A percentile compares a stretch with the other conserved stretches of the same genome.
phyloP scores from a whole-genome alignment of 2,329 filamentous ascomycete genomes.

The Trichoderma sp. region DNA sequence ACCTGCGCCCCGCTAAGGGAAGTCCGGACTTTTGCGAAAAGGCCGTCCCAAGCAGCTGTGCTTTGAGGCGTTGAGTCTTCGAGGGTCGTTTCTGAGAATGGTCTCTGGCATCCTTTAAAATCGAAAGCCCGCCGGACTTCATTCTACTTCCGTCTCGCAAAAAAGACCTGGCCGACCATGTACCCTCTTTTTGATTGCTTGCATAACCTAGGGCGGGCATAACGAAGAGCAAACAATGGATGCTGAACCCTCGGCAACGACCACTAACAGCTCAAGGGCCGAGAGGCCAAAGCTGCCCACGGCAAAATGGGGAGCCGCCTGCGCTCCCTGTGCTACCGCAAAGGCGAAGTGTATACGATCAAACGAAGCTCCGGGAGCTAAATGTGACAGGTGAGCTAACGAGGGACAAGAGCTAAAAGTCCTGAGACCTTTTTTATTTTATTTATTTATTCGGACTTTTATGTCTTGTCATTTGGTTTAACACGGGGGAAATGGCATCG shows the following conservation, averaged over 20 bases:
- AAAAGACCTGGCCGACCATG: constrained; percentile 6
- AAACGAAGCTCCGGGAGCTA: constrained; percentile 36
- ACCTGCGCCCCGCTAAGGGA: neutral
- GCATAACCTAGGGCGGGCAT: constrained; percentile 9
- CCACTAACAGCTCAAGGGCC: constrained; percentile 12
- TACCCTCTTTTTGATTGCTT: constrained; percentile 18
- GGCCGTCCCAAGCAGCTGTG: constrained; percentile 9
- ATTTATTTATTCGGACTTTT: neutral
- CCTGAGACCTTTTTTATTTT: neutral
- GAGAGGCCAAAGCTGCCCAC: constrained; percentile 35
- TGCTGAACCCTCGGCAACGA: neutral
- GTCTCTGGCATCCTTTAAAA: neutral
- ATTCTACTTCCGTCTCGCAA: neutral
- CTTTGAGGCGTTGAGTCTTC: constrained; percentile 9
- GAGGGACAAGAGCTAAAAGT: neutral
- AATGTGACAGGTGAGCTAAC: constrained; percentile 44
- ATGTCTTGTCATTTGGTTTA: neutral
- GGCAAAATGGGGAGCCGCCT: constrained; percentile 51
- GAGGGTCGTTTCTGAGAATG: neutral
- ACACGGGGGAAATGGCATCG: neutral
- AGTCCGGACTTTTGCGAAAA: constrained; percentile 23
- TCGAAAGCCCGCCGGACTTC: constrained; percentile 25
- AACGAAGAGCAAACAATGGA: constrained; percentile 9
- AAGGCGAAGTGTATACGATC: constrained; percentile 52
- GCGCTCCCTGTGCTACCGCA: constrained; percentile 46